These are phyloP conservation scores for Misopates orontium DNA, from an alignment of 257 asterid species.

Conservation along the genomic window DNA sequence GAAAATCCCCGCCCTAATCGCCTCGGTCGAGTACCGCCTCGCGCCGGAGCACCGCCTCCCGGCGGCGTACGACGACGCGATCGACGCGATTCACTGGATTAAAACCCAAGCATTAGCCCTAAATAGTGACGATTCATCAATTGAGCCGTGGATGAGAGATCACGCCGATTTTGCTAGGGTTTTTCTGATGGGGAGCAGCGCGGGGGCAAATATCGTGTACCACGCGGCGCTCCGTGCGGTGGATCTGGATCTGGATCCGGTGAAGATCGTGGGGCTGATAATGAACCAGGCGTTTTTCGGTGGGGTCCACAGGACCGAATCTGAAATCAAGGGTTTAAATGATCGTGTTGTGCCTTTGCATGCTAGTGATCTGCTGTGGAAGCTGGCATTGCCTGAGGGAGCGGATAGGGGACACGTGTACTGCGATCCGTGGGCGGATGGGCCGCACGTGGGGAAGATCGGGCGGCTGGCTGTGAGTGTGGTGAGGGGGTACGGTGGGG, in stretches of 20 bases:
- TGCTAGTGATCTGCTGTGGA: constrained; percentile 58
- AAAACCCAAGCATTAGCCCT: constrained; percentile 32
- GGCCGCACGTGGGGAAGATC: constrained; percentile 42
- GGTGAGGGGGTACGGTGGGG: constrained; percentile 59
- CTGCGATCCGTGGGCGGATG: constrained; percentile 34
- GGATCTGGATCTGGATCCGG: constrained; percentile 42
- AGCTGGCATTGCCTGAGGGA: constrained; percentile 58
- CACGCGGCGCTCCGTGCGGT: constrained; percentile 38
- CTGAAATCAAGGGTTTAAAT: constrained; percentile 38
- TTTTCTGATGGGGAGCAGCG: constrained; percentile 66
- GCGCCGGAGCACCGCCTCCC: constrained; percentile 82
- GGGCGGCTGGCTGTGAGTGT: constrained; percentile 48
- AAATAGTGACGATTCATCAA: not conserved
- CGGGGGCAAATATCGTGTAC: constrained; percentile 63
- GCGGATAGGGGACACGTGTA: constrained; percentile 59
- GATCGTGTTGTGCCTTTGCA: constrained; percentile 49
- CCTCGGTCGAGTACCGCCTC: constrained; percentile 62
- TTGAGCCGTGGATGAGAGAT: constrained; percentile 63
- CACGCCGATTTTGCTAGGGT: constrained; percentile 51
- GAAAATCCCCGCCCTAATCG: constrained; percentile 52
- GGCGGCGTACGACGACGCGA: constrained; percentile 75
- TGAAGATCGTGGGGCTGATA: constrained; percentile 59
- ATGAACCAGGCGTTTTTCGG: constrained; percentile 65
- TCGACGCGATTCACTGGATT: constrained; percentile 59
- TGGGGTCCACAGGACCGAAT: constrained; percentile 47